Evolutionary conservation across 345 rosid genomes (phyloP).

Genomic region (Alliaria petiolata): DNA sequence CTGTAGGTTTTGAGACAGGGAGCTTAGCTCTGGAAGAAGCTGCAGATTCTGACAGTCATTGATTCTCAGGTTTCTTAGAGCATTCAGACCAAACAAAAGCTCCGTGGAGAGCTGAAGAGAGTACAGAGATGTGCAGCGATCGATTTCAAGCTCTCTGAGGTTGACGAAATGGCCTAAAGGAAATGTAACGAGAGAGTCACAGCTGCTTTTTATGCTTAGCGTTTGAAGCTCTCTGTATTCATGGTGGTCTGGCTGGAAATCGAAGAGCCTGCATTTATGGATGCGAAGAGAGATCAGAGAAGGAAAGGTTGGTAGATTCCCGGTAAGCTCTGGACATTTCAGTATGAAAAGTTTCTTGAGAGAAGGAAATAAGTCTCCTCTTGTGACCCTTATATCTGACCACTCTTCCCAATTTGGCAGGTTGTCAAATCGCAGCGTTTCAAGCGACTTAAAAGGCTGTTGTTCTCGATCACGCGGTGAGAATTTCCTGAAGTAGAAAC

Average conservation of each 20-base stretch:
- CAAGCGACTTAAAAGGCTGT: constrained; percentile 35
- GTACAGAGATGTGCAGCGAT: constrained; percentile 22
- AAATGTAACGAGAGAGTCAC: constrained; percentile 29
- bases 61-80: constrained; percentile 23
- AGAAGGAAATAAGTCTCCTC: constrained; percentile 30
- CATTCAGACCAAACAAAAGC: background rate
- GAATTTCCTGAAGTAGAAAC: constrained; percentile 19
- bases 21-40: constrained; percentile 13
- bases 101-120: constrained; percentile 18
- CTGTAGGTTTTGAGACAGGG: background rate
- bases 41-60: constrained; percentile 31
- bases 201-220: constrained; percentile 26
- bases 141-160: constrained; percentile 26
- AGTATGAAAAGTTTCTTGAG: constrained; percentile 34
- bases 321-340: constrained; percentile 25
- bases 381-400: constrained; percentile 15
- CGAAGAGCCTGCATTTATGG: constrained; percentile 19
- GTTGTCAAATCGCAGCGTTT: constrained; percentile 24
- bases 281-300: constrained; percentile 29
- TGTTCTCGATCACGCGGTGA: constrained; percentile 9
- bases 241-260: constrained; percentile 19
- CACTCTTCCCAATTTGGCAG: constrained; percentile 34
- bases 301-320: constrained; percentile 29
- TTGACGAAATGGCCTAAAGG: constrained; percentile 26
- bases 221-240: constrained; percentile 22